Percentiles rank a stretch among this genome's conserved stretches.
phyloP scores from a whole-genome alignment of 768 basidiomycete species.

The Pulveroboletus sp. region DNA sequence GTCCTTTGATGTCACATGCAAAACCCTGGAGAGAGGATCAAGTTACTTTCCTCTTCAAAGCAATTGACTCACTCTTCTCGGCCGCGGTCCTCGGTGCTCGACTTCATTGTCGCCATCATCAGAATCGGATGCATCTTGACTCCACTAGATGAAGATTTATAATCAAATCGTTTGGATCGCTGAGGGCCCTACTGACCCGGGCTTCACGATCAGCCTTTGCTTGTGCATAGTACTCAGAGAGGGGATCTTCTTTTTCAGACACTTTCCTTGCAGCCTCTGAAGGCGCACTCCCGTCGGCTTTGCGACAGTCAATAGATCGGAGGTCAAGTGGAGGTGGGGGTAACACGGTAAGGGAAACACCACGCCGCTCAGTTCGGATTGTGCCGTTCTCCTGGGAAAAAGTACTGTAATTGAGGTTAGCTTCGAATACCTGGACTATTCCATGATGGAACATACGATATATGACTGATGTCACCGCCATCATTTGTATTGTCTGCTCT shows the following conservation, averaged over 20 bases:
- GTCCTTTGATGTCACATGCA: slow-evolving; percentile 55
- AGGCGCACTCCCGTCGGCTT: not conserved
- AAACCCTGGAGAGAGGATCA: slow-evolving; percentile 48
- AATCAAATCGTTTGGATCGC: not conserved
- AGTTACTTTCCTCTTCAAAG: not conserved
- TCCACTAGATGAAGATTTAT: slow-evolving; percentile 23
- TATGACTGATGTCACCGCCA: slow-evolving; percentile 39
- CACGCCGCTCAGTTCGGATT: not conserved
- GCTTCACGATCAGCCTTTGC: slow-evolving; percentile 50
- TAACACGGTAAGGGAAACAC: slow-evolving; percentile 16
- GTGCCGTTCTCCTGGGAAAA: slow-evolving; percentile 35
- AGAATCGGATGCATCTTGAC: slow-evolving; percentile 34
- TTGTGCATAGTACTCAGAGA: slow-evolving; percentile 61
- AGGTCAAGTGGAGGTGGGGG: slow-evolving; percentile 27
- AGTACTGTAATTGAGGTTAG: slow-evolving; percentile 27
- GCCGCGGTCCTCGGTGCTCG: slow-evolving; percentile 16
- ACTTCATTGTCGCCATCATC: slow-evolving; percentile 31
- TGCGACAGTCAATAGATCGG: not conserved
- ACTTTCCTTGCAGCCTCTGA: slow-evolving; percentile 1
- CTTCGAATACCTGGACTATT: not conserved
- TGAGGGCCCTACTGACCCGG: slow-evolving; percentile 31
- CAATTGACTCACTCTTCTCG: slow-evolving; percentile 30
- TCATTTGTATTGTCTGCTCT: not conserved
- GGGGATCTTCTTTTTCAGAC: slow-evolving; percentile 43
- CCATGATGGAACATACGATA: slow-evolving; percentile 40